Conservation (phyloP, 768 basidiomycete species). For the Pleurotus eryngii region DNA sequence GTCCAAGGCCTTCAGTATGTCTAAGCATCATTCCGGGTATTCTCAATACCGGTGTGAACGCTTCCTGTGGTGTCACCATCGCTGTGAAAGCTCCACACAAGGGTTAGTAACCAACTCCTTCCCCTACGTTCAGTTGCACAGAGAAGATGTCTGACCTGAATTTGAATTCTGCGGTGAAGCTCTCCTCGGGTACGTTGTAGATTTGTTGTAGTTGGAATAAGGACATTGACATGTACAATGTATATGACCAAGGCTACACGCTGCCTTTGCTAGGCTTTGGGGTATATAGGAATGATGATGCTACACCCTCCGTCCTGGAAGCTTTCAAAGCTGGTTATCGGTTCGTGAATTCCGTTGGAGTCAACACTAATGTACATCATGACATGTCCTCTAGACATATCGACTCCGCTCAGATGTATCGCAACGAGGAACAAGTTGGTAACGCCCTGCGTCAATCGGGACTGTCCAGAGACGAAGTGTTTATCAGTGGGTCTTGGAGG, state of each 20-base stretch:
- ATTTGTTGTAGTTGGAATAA: not conserved
- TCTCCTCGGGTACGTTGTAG: conserved; percentile 19
- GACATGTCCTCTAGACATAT: conserved; percentile 40
- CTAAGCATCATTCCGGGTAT: too few species aligned
- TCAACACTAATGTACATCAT: not conserved
- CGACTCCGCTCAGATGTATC: conserved; percentile 57
- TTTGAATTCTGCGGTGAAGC: conserved; percentile 16
- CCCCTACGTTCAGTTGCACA: too few species aligned
- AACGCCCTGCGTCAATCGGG: conserved; percentile 47
- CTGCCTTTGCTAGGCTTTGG: conserved; percentile 63
- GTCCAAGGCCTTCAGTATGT: too few species aligned
- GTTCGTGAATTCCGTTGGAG: conserved; percentile 20
- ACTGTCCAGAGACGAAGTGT: conserved; percentile 44
- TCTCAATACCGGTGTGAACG: too few species aligned
- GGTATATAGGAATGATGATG: conserved; percentile 54
- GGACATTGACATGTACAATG: conserved; percentile 10
- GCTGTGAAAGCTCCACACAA: too few species aligned
- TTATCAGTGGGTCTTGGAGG: conserved; percentile 42
- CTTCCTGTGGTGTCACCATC: too few species aligned
- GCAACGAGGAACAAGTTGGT: conserved; percentile 50
- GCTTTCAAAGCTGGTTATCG: conserved; percentile 60
- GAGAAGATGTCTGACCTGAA: conserved; percentile 8
- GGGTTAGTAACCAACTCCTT: too few species aligned
- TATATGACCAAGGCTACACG: conserved; percentile 28
- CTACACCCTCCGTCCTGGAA: conserved; percentile 45